Base-by-base conservation (phyloP, 139 green algal genomes). In the Nannochloris sp. region DNA sequence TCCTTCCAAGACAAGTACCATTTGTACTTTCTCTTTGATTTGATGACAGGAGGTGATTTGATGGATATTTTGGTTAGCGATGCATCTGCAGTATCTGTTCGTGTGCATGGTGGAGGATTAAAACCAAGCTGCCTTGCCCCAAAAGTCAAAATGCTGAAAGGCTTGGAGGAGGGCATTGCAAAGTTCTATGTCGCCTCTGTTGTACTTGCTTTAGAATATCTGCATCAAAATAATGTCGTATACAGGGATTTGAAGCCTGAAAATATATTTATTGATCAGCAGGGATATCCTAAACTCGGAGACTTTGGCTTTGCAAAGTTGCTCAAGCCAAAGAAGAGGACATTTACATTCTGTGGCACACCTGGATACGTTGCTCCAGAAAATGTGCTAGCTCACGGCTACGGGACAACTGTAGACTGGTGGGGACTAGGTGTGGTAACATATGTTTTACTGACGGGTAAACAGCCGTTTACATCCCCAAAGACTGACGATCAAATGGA, bases 251-350 rank as follows among this genome's bases (percentile, higher is more conserved):
- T 98, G 24, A 97, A 98, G 81, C 92, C 92, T 1, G 92, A 98
- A 69, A 98, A 98, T 68, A 85, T 98, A 2, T 93, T 98, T 74
- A 89, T 98, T 24, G 90, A 95, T 57, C 36, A 68, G 15, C 62
- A 85, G 37, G 88, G 91, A 49, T 95, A 88, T 69, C 78, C 88
- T 62, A 96, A 96, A 78, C 80, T 98, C 11, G 92, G 87, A 14
- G 92, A 98, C 66, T 98, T 98, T 85, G 92, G 92, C 11, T 98
- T 98, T 73, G 90, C 90, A 29, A 97, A 97, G 79, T 57, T 94
- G 29, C 76, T 96, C 31, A 85, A 90, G 56, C 75, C 69, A 50
- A 77, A 67, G 51, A 80, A 83, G 34, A 65, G 86, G 21, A 96
- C 92, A 2, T 97, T 96, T 90, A 97, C 92, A 23, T 97, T 97